A percentile compares a stretch with the other conserved stretches of the same genome.
phyloP scores from a whole-genome alignment of 805 yeast species.

The Metschnikowia shivogae region DNA sequence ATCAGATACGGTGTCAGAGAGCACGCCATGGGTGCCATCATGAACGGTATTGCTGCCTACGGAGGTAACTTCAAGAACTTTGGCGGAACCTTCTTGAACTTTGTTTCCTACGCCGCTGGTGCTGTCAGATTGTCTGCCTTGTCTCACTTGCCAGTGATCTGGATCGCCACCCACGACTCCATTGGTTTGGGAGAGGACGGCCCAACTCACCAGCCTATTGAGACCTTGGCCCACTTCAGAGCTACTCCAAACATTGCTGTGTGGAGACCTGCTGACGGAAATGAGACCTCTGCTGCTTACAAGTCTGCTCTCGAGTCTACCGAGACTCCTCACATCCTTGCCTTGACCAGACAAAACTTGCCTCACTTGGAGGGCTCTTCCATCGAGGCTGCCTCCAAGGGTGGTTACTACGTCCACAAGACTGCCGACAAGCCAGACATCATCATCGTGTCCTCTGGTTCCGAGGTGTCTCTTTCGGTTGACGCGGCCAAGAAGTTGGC shows the following conservation, averaged over 20 bases:
- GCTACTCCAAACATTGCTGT: slow-evolving; percentile 78
- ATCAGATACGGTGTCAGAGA: slow-evolving; percentile 98
- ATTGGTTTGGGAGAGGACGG: slow-evolving; percentile 92
- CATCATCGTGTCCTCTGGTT: slow-evolving; percentile 86
- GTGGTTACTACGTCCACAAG: slow-evolving; percentile 72
- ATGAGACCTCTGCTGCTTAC: slow-evolving; percentile 83
- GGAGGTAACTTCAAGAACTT: slow-evolving; percentile 82
- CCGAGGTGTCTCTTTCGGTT: slow-evolving; percentile 82
- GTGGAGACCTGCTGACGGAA: slow-evolving; percentile 94
- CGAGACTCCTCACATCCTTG: slow-evolving; percentile 68
- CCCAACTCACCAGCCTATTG: slow-evolving; percentile 92
- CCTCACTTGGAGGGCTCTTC: slow-evolving; percentile 93
- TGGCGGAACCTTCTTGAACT: slow-evolving; percentile 98
- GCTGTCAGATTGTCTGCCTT: slow-evolving; percentile 82
- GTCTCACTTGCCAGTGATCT: slow-evolving; percentile 76
- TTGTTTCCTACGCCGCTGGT: slow-evolving; percentile 79
- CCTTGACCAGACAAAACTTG: slow-evolving; percentile 80
- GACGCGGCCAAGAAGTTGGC: slow-evolving; percentile 76
- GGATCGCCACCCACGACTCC: slow-evolving; percentile 90
- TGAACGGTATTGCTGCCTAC: slow-evolving; percentile 94
- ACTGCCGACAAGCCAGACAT: slow-evolving; percentile 56
- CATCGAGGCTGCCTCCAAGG: slow-evolving; percentile 86
- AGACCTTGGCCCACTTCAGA: slow-evolving; percentile 82
- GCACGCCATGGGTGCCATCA: slow-evolving; percentile 98
- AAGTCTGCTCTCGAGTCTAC: slow-evolving; percentile 56